phyloP scores from a whole-genome alignment of 164 flowering plant genomes.

The Warburgia ugandensis region DNA sequence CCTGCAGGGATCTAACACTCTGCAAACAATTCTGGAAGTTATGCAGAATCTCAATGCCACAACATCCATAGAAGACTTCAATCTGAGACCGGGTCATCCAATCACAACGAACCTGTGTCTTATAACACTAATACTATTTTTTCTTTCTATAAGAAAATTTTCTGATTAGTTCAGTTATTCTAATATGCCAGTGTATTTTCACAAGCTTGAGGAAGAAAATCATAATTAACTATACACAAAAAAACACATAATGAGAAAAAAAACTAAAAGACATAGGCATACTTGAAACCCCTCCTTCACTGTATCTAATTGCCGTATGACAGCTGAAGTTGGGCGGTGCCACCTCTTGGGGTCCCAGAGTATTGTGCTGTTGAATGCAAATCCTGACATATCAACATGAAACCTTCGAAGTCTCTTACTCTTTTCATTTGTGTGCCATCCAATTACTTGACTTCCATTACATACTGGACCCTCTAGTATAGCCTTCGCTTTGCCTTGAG shows the following conservation, averaged over 20 bases:
- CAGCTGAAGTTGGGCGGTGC: slow-evolving; percentile 49
- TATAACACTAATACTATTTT: too few relatives aligned
- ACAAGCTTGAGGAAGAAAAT: too few relatives aligned
- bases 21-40: too few relatives aligned
- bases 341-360: slow-evolving; percentile 92
- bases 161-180: too few relatives aligned
- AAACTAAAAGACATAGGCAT: slow-evolving; percentile 10
- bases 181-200: too few relatives aligned
- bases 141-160: too few relatives aligned
- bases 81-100: too few relatives aligned
- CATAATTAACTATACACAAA: background rate
- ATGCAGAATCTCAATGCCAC: too few relatives aligned
- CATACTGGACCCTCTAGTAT: slow-evolving; percentile 92
- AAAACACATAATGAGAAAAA: background rate
- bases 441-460: slow-evolving; percentile 81
- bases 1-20: too few relatives aligned
- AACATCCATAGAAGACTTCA: too few relatives aligned
- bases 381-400: slow-evolving; percentile 98
- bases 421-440: slow-evolving; percentile 98
- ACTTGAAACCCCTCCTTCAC: slow-evolving; percentile 96
- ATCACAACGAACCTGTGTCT: too few relatives aligned
- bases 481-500: slow-evolving; percentile 77
- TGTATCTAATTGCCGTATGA: slow-evolving; percentile 70
- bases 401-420: slow-evolving; percentile 85
- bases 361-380: slow-evolving; percentile 95